These are phyloP conservation scores for Staphylotrichum longicolle DNA, from an alignment of 495 filamentous ascomycete species.

Conservation along the genomic window DNA sequence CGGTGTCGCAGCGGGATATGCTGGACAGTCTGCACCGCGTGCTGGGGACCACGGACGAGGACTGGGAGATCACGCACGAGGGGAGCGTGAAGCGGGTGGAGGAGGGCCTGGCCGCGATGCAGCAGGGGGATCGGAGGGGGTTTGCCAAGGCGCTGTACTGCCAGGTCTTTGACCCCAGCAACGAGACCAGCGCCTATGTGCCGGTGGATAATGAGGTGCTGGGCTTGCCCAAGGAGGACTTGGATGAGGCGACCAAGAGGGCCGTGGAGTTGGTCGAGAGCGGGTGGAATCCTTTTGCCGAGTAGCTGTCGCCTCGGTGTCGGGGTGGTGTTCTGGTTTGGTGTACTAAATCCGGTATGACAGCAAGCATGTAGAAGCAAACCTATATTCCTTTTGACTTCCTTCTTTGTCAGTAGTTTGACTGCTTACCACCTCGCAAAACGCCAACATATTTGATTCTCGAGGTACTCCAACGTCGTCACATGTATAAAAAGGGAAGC, in stretches of 20 bases:
- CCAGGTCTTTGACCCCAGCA: constrained; percentile 48
- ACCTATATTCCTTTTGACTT: too few species aligned
- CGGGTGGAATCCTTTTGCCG: not conserved
- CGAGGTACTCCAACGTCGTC: too few species aligned
- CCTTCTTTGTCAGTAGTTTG: too few species aligned
- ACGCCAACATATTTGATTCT: too few species aligned
- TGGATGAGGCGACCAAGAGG: constrained; percentile 54
- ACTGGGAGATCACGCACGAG: constrained; percentile 57
- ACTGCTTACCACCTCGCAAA: too few species aligned
- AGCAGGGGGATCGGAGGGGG: constrained; percentile 43
- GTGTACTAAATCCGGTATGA: too few species aligned
- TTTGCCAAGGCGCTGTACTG: constrained; percentile 55
- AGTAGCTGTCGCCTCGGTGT: too few species aligned
- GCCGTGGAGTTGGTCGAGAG: constrained; percentile 37
- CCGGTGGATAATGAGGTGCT: constrained; percentile 47
- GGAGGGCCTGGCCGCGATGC: constrained; percentile 40
- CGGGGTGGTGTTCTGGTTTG: too few species aligned
- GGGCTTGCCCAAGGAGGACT: constrained; percentile 56
- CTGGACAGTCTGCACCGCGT: constrained; percentile 51
- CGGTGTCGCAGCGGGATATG: constrained; percentile 48
- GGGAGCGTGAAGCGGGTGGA: constrained; percentile 42
- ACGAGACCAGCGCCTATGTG: constrained; percentile 43
- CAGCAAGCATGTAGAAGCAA: too few species aligned
- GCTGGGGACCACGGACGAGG: constrained; percentile 47
- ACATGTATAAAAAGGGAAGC: too few species aligned